Evolutionary conservation across 176 grass and related monocot genomes (phyloP), one percentile per base, ranked within the genome.

Genomic region (Carex parvula): DNA sequence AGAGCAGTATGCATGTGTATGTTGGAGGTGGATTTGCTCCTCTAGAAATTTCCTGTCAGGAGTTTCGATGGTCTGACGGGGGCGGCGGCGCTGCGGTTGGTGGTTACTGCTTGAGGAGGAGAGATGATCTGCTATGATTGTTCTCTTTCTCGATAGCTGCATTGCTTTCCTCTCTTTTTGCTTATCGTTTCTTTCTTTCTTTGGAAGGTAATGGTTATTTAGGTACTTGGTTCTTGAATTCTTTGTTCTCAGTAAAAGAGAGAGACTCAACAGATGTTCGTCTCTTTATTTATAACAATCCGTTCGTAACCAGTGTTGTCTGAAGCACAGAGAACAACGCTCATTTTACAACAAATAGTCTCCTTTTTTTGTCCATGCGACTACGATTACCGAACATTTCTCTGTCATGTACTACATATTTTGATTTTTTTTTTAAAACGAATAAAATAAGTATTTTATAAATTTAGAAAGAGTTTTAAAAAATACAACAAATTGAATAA

Each of bases 91-190:
- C 60, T 44, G 63, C 8, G 57, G 61, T 52, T 83, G 57, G 61
- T 44, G 50, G 37, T 83, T 83, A 41, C 80, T 83, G 46, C 79
- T 63, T 21, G 60, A 65, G 60, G 80, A 83, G 61, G 60, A 83
- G 20, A 29, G 12, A 20, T 64, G 80, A 67, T 66, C 26, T 54
- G n/a, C 21, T 62, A 83, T 26, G 5, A 50, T 20, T 53, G 80
- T 30, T 68, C 63, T 83, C 80, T 83, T 83, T 83, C 80, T 83
- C 3, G 80, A 65, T n/a, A 83, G 35, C 58, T 62, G 60, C 79
- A 81, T 81, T 81, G 56, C 13, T 59, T 62, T 44, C 12, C 29
- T 77, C 13, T 30, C 26, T 62, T 80, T 30, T 33, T 44, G 13
- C 32, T 35, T 62, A 41, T 7, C 12, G 8, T 62, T 80, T 80